Percentiles rank a stretch among this genome's conserved stretches.
phyloP scores from a whole-genome alignment of 2,329 filamentous ascomycete species.

The Blastomyces emzantsi region DNA sequence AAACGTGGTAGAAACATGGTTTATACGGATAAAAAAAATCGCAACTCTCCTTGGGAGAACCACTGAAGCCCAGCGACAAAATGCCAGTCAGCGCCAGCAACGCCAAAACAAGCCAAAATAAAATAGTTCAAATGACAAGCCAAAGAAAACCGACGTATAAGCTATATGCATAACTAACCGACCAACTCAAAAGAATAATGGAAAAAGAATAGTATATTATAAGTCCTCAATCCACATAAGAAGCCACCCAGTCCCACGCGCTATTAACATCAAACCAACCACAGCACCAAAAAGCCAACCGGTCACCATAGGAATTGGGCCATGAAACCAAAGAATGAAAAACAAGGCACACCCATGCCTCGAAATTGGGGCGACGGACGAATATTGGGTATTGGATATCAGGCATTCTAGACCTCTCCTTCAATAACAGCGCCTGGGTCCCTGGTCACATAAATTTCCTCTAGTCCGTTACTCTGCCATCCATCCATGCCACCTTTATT shows the following conservation, averaged over 20 bases:
- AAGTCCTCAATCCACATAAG: background rate
- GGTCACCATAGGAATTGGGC: background rate
- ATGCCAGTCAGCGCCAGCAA: background rate
- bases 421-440: constrained; percentile 30
- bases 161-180: background rate
- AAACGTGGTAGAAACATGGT: background rate
- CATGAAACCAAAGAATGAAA: background rate
- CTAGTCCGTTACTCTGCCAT: constrained; percentile 24
- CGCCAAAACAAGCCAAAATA: background rate
- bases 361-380: background rate
- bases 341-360: background rate
- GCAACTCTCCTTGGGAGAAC: background rate
- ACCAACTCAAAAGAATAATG: background rate
- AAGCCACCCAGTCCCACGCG: background rate
- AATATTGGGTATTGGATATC: background rate
- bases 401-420: constrained; percentile 12
- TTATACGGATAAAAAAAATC: background rate
- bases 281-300: background rate
- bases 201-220: background rate
- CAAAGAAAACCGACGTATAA: background rate
- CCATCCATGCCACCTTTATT: constrained; percentile 36
- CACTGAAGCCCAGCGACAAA: background rate
- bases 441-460: constrained; percentile 38
- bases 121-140: background rate
- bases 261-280: background rate